These are phyloP conservation scores for Solanum sejunctum DNA, from an alignment of 257 asterid genomes.

Conservation along the genomic window DNA sequence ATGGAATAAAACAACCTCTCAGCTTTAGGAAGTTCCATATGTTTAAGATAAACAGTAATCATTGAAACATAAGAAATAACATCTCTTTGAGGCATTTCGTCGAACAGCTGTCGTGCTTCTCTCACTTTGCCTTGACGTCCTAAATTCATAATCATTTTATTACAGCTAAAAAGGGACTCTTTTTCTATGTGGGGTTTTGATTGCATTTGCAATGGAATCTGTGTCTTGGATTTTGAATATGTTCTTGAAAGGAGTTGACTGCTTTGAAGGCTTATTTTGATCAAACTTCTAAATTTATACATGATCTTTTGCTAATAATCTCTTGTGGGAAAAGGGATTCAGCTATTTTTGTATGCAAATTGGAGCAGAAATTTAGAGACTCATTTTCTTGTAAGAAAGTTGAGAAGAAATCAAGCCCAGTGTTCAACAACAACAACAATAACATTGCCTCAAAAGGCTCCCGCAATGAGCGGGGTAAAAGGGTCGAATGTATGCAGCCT, in stretches of 20 bases:
- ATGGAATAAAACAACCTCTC: slow-evolving; percentile 26
- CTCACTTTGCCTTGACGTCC: slow-evolving; percentile 28
- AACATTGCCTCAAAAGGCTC: too few relatives aligned
- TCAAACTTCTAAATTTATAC: neutral
- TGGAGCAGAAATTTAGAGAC: neutral
- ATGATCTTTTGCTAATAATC: neutral
- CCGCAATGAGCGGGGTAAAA: too few relatives aligned
- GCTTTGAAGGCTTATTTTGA: neutral
- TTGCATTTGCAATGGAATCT: neutral
- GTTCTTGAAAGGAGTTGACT: neutral
- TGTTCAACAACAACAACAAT: too few relatives aligned
- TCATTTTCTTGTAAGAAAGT: neutral
- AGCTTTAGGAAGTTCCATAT: slow-evolving; percentile 32
- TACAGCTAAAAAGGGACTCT: neutral
- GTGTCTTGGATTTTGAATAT: neutral
- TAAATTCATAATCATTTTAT: neutral
- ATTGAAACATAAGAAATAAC: slow-evolving; percentile 37
- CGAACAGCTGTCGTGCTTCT: slow-evolving; percentile 32
- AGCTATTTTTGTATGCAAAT: neutral
- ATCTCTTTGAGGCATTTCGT: slow-evolving; percentile 39
- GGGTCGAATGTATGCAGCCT: too few relatives aligned
- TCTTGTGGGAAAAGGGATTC: neutral
- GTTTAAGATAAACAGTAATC: slow-evolving; percentile 37
- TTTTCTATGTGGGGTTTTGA: neutral
- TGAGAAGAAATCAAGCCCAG: neutral